A percentile compares a stretch with the other conserved stretches of the same genome.
phyloP scores from a whole-genome alignment of 129 eudicot genomes.

The Gnaphalium uliginosum region DNA sequence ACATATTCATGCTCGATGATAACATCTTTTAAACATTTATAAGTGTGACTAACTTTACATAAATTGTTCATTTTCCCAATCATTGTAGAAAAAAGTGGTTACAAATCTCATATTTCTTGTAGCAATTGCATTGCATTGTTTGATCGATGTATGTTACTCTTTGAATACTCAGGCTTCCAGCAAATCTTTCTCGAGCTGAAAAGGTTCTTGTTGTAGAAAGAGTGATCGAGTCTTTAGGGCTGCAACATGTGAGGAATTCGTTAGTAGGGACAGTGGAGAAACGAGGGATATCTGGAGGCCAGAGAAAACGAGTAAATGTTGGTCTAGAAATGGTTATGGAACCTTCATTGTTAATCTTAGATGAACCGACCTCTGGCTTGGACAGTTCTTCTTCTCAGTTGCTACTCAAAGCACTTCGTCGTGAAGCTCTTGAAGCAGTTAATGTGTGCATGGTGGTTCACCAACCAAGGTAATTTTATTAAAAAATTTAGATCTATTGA shows the following conservation, averaged over 20 bases:
- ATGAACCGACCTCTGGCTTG: conserved; percentile 95
- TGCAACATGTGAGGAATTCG: conserved; percentile 74
- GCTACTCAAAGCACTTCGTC: conserved; percentile 92
- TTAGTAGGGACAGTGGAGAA: conserved; percentile 95
- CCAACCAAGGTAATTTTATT: conserved; percentile 78
- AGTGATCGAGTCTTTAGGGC: conserved; percentile 81
- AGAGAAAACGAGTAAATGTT: conserved; percentile 89
- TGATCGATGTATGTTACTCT: background rate
- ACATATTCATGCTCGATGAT: background rate
- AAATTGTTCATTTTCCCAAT: background rate
- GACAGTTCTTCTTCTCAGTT: conserved; percentile 92
- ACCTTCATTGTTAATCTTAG: conserved; percentile 86
- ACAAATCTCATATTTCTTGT: background rate
- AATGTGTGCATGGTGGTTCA: conserved; percentile 94
- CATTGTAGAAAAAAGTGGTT: background rate
- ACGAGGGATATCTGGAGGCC: conserved; percentile 98
- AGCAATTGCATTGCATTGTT: background rate
- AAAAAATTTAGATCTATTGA: no score
- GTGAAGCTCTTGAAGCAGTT: conserved; percentile 95
- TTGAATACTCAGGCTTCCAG: conserved; percentile 54
- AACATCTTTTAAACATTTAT: background rate
- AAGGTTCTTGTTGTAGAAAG: conserved; percentile 90
- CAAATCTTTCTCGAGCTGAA: conserved; percentile 68
- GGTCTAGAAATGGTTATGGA: conserved; percentile 99
- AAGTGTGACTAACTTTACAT: background rate